phyloP scores from a whole-genome alignment of 2,329 filamentous ascomycete genomes.

The Aureobasidium mangrovei region DNA sequence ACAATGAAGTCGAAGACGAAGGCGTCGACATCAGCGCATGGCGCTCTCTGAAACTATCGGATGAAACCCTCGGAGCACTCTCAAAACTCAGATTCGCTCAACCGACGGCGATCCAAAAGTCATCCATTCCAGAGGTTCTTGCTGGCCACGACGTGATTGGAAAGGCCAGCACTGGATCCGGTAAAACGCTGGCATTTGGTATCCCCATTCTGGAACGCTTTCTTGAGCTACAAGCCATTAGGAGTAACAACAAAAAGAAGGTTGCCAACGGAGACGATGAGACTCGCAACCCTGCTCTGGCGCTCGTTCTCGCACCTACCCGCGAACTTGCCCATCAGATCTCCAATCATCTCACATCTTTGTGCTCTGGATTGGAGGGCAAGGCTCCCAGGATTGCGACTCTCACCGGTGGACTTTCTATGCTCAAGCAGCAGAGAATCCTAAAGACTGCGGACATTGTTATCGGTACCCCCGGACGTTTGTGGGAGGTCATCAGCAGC shows the following conservation, averaged over 20 bases:
- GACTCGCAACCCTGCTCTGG: constrained; percentile 46
- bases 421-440: constrained; percentile 90
- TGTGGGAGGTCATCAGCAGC: constrained; percentile 88
- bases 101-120: constrained; percentile 73
- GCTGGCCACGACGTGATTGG: constrained; percentile 85
- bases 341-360: constrained; percentile 65
- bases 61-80: constrained; percentile 61
- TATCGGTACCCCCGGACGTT: constrained; percentile 74
- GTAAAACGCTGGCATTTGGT: constrained; percentile 90
- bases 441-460: constrained; percentile 80
- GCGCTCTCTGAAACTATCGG: constrained; percentile 64
- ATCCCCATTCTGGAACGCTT: constrained; percentile 87
- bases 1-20: constrained; percentile 43
- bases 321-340: constrained; percentile 91
- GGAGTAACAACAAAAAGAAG: constrained; percentile 20
- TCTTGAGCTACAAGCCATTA: constrained; percentile 42
- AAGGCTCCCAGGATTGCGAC: constrained; percentile 59
- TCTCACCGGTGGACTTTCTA: constrained; percentile 81
- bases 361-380: constrained; percentile 61
- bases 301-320: constrained; percentile 82
- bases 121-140: constrained; percentile 72
- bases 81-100: constrained; percentile 70
- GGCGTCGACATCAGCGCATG: constrained; percentile 70
- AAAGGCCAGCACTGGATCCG: constrained; percentile 92
- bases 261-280: constrained; percentile 17